A percentile compares a stretch with the other conserved stretches of the same genome.
Evolutionary conservation across 768 basidiomycete genomes (phyloP).

Genomic region (Sistotremastrum suecicum): DNA sequence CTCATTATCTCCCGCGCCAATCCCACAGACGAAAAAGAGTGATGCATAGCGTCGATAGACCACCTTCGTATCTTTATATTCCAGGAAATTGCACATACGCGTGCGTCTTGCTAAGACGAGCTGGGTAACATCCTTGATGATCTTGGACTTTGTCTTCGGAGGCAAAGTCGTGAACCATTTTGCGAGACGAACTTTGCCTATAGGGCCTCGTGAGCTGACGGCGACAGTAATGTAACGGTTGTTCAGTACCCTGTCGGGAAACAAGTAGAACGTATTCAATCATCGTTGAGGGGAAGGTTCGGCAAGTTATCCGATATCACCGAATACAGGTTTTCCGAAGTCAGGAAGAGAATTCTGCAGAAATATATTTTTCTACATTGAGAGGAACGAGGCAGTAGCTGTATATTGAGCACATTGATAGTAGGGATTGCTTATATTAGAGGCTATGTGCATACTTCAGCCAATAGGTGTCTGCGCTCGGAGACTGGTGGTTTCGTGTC

Average conservation of each 20-base stretch:
- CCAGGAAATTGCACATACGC: constrained; percentile 90
- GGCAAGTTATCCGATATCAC: too few relatives aligned
- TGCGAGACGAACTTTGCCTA: constrained; percentile 85
- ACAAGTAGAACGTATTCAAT: constrained; percentile 91
- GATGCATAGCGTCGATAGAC: constrained; percentile 94
- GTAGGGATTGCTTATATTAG: too few relatives aligned
- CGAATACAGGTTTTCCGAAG: too few relatives aligned
- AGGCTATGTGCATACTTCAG: too few relatives aligned
- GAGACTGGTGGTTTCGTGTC: too few relatives aligned
- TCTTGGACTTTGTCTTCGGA: constrained; percentile 72
- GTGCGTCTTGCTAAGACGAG: constrained; percentile 78
- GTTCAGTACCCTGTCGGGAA: constrained; percentile 65
- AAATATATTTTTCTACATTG: too few relatives aligned
- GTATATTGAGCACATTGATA: too few relatives aligned
- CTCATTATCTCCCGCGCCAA: constrained; percentile 79
- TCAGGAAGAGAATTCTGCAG: too few relatives aligned
- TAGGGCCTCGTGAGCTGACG: neutral
- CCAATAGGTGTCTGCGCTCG: too few relatives aligned
- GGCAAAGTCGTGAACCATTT: constrained; percentile 92
- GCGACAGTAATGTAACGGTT: neutral
- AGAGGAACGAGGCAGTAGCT: too few relatives aligned
- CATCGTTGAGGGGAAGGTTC: constrained; percentile 24
- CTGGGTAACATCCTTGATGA: constrained; percentile 91
- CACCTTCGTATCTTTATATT: constrained; percentile 90
- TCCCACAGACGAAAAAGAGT: constrained; percentile 86